These are phyloP conservation scores for Zygosaccharomyces pseudobailii DNA, from an alignment of 1,139 yeast species.

Conservation along the genomic window DNA sequence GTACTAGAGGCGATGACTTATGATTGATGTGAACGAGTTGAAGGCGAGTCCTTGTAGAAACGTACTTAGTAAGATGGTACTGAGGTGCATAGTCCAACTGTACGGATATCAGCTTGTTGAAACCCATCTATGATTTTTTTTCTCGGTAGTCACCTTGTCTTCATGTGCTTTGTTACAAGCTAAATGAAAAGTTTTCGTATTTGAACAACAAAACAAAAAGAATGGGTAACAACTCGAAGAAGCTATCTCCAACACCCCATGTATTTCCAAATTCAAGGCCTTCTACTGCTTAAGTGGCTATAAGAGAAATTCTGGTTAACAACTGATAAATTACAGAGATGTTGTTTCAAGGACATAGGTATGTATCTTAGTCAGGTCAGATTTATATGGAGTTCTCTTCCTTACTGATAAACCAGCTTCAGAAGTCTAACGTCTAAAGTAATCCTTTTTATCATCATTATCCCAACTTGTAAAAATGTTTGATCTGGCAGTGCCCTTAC, in stretches of 20 bases:
- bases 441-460: constrained; percentile 20
- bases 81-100: constrained; percentile 36
- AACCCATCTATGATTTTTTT: constrained; percentile 17
- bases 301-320: no score
- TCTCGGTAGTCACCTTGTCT: neutral
- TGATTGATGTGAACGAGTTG: constrained; percentile 66
- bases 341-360: neutral
- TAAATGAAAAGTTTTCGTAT: constrained; percentile 3
- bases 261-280: no score
- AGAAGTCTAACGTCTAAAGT: constrained; percentile 38
- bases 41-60: constrained; percentile 62
- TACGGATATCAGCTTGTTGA: constrained; percentile 30
- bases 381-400: constrained; percentile 18
- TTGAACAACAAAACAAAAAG: neutral
- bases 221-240: neutral
- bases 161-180: neutral
- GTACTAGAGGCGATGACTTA: constrained; percentile 83
- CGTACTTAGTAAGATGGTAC: constrained; percentile 30
- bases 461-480: neutral
- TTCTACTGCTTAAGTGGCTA: no score
- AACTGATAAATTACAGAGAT: no score
- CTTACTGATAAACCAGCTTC: constrained; percentile 20
- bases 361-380: constrained; percentile 8
- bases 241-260: no score
- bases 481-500: neutral